Conservation (phyloP, 2,329 filamentous ascomycete genomes). For the Penicillium sp. region DNA sequence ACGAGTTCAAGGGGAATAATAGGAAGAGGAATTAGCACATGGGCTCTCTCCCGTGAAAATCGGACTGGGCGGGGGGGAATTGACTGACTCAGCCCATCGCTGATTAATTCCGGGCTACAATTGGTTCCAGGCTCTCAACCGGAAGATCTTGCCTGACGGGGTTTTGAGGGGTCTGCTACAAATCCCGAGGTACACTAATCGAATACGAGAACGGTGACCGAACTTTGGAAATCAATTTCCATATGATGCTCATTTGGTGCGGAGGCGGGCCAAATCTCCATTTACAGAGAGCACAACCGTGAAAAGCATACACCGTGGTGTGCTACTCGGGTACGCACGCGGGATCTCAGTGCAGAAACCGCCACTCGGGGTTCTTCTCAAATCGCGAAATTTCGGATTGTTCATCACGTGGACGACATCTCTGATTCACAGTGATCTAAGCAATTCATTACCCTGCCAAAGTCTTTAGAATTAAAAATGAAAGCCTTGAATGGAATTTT, state of each 20-base stretch:
- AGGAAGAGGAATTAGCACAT: background rate
- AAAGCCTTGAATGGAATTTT: too few species aligned
- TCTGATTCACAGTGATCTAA: too few species aligned
- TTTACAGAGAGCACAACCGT: background rate
- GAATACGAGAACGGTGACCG: background rate
- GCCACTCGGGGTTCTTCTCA: background rate
- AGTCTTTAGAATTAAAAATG: too few species aligned
- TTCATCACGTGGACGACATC: too few species aligned
- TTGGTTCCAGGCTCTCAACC: background rate
- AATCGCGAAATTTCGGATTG: too few species aligned
- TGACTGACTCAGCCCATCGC: slow-evolving; percentile 1
- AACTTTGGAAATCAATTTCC: background rate
- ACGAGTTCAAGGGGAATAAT: background rate
- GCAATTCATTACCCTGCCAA: too few species aligned
- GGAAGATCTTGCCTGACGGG: background rate
- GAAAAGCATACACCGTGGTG: background rate
- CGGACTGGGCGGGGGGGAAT: background rate
- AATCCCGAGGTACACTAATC: background rate
- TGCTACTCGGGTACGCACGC: background rate
- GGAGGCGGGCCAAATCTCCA: background rate
- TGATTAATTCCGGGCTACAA: slow-evolving; percentile 1
- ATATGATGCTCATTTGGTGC: background rate
- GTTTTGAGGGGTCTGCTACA: background rate
- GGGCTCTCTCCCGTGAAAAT: slow-evolving; percentile 4
- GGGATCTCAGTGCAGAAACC: background rate